Base-by-base conservation (phyloP, 1,284 basidiomycete genomes). In the Ceratobasidium sp. region DNA sequence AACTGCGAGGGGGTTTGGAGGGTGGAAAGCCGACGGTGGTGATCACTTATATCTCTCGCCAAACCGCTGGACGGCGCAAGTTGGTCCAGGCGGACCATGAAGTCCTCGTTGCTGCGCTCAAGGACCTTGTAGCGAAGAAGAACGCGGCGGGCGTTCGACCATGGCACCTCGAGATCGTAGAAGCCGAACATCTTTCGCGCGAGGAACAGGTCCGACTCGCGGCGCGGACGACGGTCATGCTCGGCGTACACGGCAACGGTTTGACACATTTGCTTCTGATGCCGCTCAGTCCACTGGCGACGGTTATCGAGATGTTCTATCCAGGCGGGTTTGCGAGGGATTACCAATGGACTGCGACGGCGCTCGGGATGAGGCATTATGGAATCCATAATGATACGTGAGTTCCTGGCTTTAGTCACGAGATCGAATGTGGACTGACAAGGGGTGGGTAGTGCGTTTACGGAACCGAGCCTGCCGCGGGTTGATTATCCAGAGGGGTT, bases 401-500 rank as follows among this genome's bases (percentile, higher is more conserved):
- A n/a, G 59, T 46, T 37, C 29, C 27, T 19, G 54, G 3, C 14
- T 11, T 51, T 61, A 39, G 1, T 27, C 9, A 0, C 14, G n/a
- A 13, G 29, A 9, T 27, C 37, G 6, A 37, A 27, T 1, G 27
- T 3, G 43, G 46, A 11, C 43, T 72, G 8, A 54, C 37, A 13
- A 46, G 39, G 7, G n/a, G 4, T 49, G n/a, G 24, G 24, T 62
- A 77, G 76, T 7, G 74, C 68, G 31, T 66, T 54, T 73, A 83
- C 83, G 1, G 78, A 79, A 7, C 83, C 83, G 3, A 80, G 83
- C 62, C 79, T 79, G 11, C 83, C 83, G 2, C 78, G 79, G n/a
- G 81, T 84, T 7, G 79, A 80, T 5, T 84, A 84, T 76, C 84
- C 83, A 0, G 82, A 83, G 51, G 83, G 83, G 7, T 84, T 84